phyloP scores from a whole-genome alignment of 1,139 yeast genomes.

The Pneumocystis jirovecii region DNA sequence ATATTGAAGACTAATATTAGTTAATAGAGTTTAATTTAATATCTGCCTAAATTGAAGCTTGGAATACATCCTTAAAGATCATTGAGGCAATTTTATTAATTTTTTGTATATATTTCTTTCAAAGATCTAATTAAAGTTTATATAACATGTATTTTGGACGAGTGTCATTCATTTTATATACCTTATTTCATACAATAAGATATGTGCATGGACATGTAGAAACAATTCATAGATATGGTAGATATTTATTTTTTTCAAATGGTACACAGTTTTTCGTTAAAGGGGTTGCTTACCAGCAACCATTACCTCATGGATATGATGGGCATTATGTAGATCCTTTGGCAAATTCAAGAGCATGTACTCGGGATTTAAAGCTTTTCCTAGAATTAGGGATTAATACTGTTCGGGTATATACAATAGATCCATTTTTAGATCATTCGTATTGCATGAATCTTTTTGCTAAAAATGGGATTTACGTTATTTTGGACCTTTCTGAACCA shows the following conservation, averaged over 20 bases:
- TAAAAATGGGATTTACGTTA: slow-evolving; percentile 49
- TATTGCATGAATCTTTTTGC: slow-evolving; percentile 84
- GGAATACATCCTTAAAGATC: not conserved
- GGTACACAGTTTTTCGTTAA: slow-evolving; percentile 48
- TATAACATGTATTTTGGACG: not conserved
- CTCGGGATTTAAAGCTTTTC: slow-evolving; percentile 58
- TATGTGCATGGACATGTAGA: not conserved
- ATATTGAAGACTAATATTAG: no score
- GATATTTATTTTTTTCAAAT: slow-evolving; percentile 9
- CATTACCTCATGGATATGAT: slow-evolving; percentile 58
- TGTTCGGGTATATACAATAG: slow-evolving; percentile 71
- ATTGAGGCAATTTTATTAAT: no score
- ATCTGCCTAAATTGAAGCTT: no score
- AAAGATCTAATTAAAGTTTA: not conserved
- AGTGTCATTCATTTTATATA: not conserved
- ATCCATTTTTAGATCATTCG: slow-evolving; percentile 73
- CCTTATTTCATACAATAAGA: not conserved
- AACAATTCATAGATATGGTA: slow-evolving; percentile 4
- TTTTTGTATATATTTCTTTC: not conserved
- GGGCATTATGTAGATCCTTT: slow-evolving; percentile 42
- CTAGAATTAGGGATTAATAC: slow-evolving; percentile 72
- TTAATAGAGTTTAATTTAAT: no score
- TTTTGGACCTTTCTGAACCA: slow-evolving; percentile 81
- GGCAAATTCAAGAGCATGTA: slow-evolving; percentile 52
- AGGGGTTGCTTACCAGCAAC: slow-evolving; percentile 82